Base-by-base conservation (phyloP, 768 basidiomycete genomes). In the Tulasnella sp. region DNA sequence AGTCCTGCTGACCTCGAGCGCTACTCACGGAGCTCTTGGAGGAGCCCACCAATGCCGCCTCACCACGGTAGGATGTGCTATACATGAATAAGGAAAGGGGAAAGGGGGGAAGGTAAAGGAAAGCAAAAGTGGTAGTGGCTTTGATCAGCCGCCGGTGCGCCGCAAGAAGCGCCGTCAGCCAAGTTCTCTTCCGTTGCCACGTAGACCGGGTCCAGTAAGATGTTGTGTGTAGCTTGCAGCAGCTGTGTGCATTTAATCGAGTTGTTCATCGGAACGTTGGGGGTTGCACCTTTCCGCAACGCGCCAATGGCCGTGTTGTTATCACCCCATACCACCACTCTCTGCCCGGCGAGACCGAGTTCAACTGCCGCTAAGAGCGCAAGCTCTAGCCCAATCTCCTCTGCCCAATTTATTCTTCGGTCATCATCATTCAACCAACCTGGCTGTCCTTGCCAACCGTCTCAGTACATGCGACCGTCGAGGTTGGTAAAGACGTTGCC, bases 271-370 rank as follows among this genome's bases (percentile, higher is more conserved):
- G 62, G 71, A 8, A 42, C n/a, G n/a, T 65, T 67, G 3, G 29
- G 17, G 8, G 26, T 32, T 1, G 39, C 34, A 6, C 71, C 68
- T 16, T 47, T 37, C 1, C 42, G 26, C 19, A 62, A 29, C 14
- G 26, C 32, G 19, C 42, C 71, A 22, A 72, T 65, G n/a, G 71
- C 19, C 9, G 17, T 66, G 9, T 72, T 39, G 47, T 72, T 72
- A 47, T 72, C 71, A 2, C 47, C 44, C 26, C 59, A 47, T 4
- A 72, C 37, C 5, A 72, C 22, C 1, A 72, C 34, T 2, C 29
- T 7, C 4, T 19, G 12, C 2, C 41, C n/a, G 1, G 71, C 17
- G 26, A 37, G 6, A 5, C 40, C 39, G 2, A 66, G 34, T 14
- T 39, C 32, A 4, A 37, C 29, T 5, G 42, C 39, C 1, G 16